A percentile compares a stretch with the other conserved stretches of the same genome.
Conservation (phyloP, 352 stramenopile genomes). For the Peronosclerospora sorghi region DNA sequence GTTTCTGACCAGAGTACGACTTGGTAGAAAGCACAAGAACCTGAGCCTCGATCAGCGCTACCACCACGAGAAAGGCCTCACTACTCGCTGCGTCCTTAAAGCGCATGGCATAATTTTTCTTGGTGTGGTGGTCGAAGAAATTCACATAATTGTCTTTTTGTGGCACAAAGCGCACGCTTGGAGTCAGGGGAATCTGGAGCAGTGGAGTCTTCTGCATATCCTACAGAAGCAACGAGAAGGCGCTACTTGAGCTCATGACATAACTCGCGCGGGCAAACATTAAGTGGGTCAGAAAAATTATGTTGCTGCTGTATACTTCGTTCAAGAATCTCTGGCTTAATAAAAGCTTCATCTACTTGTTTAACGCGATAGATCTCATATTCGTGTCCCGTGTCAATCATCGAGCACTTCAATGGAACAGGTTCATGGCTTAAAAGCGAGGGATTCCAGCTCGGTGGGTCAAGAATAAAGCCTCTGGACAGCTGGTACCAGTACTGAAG, state of each 20-base stretch:
- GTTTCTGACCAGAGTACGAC: constrained; percentile 10
- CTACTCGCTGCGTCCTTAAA: constrained; percentile 42
- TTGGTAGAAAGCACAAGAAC: constrained; percentile 19
- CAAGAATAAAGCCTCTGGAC: too few species aligned
- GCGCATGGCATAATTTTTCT: constrained; percentile 64
- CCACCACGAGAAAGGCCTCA: constrained; percentile 33
- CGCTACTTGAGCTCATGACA: constrained; percentile 1
- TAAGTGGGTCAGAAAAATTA: constrained; percentile 46
- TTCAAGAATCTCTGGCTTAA: constrained; percentile 30
- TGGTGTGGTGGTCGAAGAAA: constrained; percentile 39
- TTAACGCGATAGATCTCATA: too few species aligned
- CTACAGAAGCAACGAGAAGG: constrained; percentile 64
- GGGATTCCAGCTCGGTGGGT: too few species aligned
- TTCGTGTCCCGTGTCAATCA: too few species aligned
- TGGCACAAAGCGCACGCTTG: constrained; percentile 33
- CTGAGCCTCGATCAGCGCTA: constrained; percentile 47
- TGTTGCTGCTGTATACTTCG: constrained; percentile 45
- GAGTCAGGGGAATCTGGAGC: constrained; percentile 29
- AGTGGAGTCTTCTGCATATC: constrained; percentile 57
- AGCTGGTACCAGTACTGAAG: too few species aligned
- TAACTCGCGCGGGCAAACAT: too few species aligned
- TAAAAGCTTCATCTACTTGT: too few species aligned
- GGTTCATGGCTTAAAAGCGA: too few species aligned
- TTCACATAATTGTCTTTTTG: constrained; percentile 71
- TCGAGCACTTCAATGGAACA: too few species aligned